A percentile compares a stretch with the other conserved stretches of the same genome.
These are phyloP conservation scores for Fraxinus quadrangulata DNA, from an alignment of 257 asterid genomes.

Conservation along the genomic window DNA sequence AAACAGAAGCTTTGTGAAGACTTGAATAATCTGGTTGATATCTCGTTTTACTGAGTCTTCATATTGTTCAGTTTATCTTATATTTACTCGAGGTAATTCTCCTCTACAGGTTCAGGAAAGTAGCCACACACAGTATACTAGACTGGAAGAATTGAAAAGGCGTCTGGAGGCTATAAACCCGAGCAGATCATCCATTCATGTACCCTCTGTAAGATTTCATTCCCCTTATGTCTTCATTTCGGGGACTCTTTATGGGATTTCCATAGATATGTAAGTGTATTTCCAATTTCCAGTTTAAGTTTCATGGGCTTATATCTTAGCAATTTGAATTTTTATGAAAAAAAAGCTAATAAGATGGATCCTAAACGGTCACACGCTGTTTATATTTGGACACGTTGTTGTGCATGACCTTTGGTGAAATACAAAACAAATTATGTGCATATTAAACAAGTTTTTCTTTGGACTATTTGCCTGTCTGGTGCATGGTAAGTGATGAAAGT, in stretches of 20 bases:
- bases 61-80: conserved; percentile 18
- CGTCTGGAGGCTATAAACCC: conserved; percentile 90
- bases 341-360: background rate
- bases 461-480: background rate
- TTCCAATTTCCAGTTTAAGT: background rate
- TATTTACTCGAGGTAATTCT: conserved; percentile 19
- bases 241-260: conserved; percentile 1
- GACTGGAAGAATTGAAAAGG: conserved; percentile 90
- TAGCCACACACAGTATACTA: conserved; percentile 64
- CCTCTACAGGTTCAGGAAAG: conserved; percentile 78
- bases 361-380: background rate
- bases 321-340: conserved; percentile 15
- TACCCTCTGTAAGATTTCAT: conserved; percentile 47
- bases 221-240: conserved; percentile 24
- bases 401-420: background rate
- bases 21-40: conserved; percentile 61
- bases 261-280: background rate
- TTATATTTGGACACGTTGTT: background rate
- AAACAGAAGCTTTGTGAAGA: conserved; percentile 79
- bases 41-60: conserved; percentile 9
- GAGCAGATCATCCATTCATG: conserved; percentile 56
- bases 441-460: background rate
- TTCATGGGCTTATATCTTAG: conserved; percentile 11
- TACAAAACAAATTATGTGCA: background rate
- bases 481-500: background rate